Conservation (phyloP, 2,329 filamentous ascomycete genomes). For the Thelonectria rubi region DNA sequence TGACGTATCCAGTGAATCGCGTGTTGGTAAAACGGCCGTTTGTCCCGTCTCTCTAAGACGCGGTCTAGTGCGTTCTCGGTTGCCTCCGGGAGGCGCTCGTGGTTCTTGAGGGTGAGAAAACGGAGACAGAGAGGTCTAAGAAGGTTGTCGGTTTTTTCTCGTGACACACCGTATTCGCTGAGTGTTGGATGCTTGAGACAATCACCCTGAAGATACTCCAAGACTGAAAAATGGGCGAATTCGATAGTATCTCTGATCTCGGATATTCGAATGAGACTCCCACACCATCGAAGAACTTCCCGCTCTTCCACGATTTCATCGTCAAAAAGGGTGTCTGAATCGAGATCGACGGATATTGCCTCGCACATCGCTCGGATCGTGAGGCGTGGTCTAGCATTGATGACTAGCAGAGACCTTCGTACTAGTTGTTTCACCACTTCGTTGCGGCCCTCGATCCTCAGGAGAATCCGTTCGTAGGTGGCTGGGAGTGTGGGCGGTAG, state of each 20-base stretch:
- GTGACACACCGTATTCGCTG: not conserved
- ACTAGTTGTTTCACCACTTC: not conserved
- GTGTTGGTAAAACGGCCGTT: not conserved
- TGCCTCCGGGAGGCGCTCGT: not conserved
- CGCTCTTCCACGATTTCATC: constrained; percentile 1
- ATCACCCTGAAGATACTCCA: constrained; percentile 1
- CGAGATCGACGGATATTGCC: constrained; percentile 2
- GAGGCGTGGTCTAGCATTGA: not conserved
- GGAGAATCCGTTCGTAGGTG: constrained; percentile 19
- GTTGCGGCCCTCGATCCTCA: not conserved
- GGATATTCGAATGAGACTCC: constrained; percentile 15
- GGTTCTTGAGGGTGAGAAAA: constrained; percentile 4
- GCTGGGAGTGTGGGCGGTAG: constrained; percentile 13
- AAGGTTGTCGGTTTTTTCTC: not conserved
- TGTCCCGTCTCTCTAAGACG: not conserved
- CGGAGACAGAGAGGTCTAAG: constrained; percentile 10
- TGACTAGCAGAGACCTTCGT: not conserved
- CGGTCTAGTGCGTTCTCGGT: not conserved
- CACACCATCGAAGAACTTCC: constrained; percentile 8
- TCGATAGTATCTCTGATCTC: not conserved
- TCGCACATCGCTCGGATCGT: constrained; percentile 3
- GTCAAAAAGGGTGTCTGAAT: not conserved
- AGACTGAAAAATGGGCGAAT: constrained; percentile 8
- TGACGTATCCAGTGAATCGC: not conserved
- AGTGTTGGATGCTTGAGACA: not conserved